Base-by-base conservation (phyloP, 2,329 filamentous ascomycete genomes). In the Orbilia brochopaga region DNA sequence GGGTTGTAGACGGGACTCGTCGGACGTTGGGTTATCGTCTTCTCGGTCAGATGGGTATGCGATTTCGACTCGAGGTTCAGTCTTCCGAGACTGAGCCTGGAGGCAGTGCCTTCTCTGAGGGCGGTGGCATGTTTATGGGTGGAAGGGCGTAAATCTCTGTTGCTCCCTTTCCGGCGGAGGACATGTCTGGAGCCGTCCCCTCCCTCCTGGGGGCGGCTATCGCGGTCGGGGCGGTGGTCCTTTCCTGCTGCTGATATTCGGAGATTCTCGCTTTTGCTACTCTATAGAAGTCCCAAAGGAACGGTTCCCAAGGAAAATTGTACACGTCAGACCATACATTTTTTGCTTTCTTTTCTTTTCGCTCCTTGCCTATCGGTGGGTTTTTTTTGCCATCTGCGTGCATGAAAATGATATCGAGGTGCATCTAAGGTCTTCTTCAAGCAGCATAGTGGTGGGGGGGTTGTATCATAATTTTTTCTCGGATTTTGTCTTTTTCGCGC, bases 261-360 rank as follows among this genome's bases (percentile, higher is more conserved):
- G 55, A 72, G 67, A 65, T 65, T 72, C 48, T 72, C 67, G 62
- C 67, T 72, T 57, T 72, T 72, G 50, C 67, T 72, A 44, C 67
- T 72, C 67, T 72, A 72, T 72, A 65, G 59, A 48, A 65, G 58
- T 65, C 67, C 61, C 67, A 54, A 72, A 72, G 67, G 60, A 72
- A 65, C 53, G 51, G 55, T 65, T 65, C 60, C 67, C 67, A 72
- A 72, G 59, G 67, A 65, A 56, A 64, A 23, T 65, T 72, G 67
- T 59, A 72, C 67, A 72, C 67, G 67, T 72, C 67, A 72, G 67
- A 72, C 52, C 55, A 44, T 55, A 56, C 37, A 37, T 56, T 63
- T 48, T 55, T 44, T 64, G 48, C 59, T 64, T 58, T 54, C 40
- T 65, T 65, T 65, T 35, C 30, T 56, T 65, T 65, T 57, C 63